Conservation (phyloP, 805 yeast genomes). For the Zygosaccharomyces lentus region DNA sequence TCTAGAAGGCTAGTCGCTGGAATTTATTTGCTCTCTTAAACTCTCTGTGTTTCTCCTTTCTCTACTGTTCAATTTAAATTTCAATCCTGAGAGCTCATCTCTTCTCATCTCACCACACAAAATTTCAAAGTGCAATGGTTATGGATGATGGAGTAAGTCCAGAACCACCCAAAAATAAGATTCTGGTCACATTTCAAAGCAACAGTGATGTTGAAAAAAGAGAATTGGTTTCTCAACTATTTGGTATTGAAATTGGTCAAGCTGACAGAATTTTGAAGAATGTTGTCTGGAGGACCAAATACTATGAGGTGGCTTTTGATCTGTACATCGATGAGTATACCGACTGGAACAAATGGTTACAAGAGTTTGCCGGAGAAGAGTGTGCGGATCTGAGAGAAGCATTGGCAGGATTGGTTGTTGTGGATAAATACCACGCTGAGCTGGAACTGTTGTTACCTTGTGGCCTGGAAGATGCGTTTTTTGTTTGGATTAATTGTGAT, state of each 20-base stretch:
- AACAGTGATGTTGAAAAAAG: background rate
- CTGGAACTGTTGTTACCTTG: background rate
- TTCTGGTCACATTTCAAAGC: constrained; percentile 10
- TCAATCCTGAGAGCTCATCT: background rate
- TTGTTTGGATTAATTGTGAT: constrained; percentile 16
- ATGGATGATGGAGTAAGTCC: background rate
- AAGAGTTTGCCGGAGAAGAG: constrained; percentile 38
- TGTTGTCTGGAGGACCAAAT: constrained; percentile 30
- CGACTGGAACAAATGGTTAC: constrained; percentile 35
- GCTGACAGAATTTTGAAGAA: constrained; percentile 18
- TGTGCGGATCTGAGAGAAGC: constrained; percentile 40
- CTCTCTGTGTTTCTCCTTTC: background rate
- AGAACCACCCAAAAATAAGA: constrained; percentile 11
- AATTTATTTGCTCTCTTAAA: background rate
- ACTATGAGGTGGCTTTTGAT: constrained; percentile 30
- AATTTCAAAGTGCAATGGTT: background rate
- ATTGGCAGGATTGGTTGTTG: constrained; percentile 43
- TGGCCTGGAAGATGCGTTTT: constrained; percentile 34
- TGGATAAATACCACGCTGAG: constrained; percentile 19
- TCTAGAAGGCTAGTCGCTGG: background rate
- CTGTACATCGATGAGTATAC: constrained; percentile 32
- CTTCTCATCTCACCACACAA: background rate
- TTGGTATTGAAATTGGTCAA: constrained; percentile 1
- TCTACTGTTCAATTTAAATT: background rate
- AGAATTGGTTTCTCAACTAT: constrained; percentile 4